Evolutionary conservation across 768 basidiomycete species (phyloP), one percentile per base, ranked within the genome.

Genomic region (Termitomyces sp.): DNA sequence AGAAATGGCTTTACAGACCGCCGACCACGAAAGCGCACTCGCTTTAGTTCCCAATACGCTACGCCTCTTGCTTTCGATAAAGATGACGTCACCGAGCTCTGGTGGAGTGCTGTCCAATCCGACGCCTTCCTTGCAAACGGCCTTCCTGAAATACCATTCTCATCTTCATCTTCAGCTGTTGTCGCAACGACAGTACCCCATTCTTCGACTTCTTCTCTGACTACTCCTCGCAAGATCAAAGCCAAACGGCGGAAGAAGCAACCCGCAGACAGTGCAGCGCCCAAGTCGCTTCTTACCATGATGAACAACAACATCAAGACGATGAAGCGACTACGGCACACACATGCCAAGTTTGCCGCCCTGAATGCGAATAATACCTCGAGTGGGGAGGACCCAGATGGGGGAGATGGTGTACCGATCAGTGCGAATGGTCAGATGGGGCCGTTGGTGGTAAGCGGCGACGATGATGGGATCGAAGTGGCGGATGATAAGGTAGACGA

Each of bases 251-350:
- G 66, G 55, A 72, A 74, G 62, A 72, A 68, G 47, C 60, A 53
- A 48, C 28, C 9, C 23, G 50, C 27, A n/a, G 59, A 52, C 35
- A 55, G 23, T 42, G 16, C 50, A 11, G 40, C 56, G 10, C 47
- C 75, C 2, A 79, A 76, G 56, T 78, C 85, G 1, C 70, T 93
- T 19, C 73, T 91, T n/a, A 72, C 71, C 16, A 63, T 85, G 52
- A 91, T 93, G 85, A 91, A 88, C 66, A 74, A 74, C 51, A 93
- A 93, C 64, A 83, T 93, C 56, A 82, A 78, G 61, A 88, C 88
- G 3, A 79, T 92, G 72, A 82, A 85, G 56, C 80, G 86, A 25
- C 79, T 93, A 30, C 76, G 89, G 52, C 80, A 82, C 59, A 89
- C 86, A 0, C 89, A 94, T 65, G 73, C 80, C 56, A 87, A 85